phyloP scores from a whole-genome alignment of 2,329 filamentous ascomycete species.

The Pleoardoris graminearum region DNA sequence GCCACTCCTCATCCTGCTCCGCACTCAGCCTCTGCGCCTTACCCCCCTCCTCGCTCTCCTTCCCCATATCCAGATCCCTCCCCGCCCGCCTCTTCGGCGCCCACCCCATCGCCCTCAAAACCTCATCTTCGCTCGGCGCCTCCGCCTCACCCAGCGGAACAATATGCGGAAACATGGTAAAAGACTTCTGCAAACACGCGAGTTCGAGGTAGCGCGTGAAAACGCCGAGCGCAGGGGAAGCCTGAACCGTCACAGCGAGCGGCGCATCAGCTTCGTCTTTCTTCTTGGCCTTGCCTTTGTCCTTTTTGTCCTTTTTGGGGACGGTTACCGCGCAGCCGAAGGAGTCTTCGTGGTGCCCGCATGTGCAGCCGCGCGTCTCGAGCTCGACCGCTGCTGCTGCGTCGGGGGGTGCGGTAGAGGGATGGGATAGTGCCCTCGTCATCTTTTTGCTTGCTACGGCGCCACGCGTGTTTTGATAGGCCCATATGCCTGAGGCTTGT shows the following conservation, averaged over 20 bases:
- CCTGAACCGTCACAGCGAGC: constrained; percentile 42
- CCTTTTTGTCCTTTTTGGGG: constrained; percentile 15
- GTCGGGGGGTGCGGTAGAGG: no score
- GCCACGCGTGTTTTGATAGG: constrained; percentile 51
- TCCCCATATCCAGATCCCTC: constrained; percentile 43
- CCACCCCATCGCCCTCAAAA: constrained; percentile 52
- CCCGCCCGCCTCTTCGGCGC: constrained; percentile 38
- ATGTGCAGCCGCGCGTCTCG: constrained; percentile 16
- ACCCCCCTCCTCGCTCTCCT: constrained; percentile 14
- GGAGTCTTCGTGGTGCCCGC: constrained; percentile 18
- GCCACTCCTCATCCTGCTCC: constrained; percentile 50
- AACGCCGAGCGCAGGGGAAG: constrained; percentile 42
- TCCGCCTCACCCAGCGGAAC: constrained; percentile 18
- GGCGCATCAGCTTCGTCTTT: constrained; percentile 21
- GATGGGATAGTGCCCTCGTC: constrained; percentile 41
- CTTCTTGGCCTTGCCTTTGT: constrained; percentile 29
- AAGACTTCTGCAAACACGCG: constrained; percentile 43
- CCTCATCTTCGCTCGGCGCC: constrained; percentile 43
- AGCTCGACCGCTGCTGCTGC: background rate
- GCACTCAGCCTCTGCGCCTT: constrained; percentile 15
- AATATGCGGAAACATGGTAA: constrained; percentile 42
- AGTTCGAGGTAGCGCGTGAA: constrained; percentile 47
- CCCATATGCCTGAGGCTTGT: constrained; percentile 44
- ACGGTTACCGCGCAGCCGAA: constrained; percentile 12
- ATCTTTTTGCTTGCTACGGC: constrained; percentile 47